phyloP scores from a whole-genome alignment of 306 rosid genomes.

The Rosa multiflora region DNA sequence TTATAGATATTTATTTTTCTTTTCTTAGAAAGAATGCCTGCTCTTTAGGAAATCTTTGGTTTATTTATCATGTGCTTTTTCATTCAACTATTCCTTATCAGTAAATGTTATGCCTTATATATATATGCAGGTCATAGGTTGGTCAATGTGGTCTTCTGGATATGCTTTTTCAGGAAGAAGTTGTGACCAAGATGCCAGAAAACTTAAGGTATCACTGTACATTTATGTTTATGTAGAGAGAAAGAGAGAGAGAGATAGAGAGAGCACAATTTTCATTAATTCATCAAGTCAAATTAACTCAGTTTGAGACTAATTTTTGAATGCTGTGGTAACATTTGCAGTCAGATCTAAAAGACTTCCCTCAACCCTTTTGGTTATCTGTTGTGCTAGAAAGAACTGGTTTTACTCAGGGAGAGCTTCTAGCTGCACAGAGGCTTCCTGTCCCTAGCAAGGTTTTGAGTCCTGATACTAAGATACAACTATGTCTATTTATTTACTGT shows the following conservation, averaged over 20 bases:
- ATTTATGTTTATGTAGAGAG: too few species aligned
- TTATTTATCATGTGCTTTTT: too few species aligned
- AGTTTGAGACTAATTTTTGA: conserved; percentile 7
- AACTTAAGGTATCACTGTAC: too few species aligned
- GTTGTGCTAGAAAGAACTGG: conserved; percentile 91
- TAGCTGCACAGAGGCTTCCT: conserved; percentile 76
- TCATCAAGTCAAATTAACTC: background rate
- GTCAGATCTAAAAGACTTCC: conserved; percentile 73
- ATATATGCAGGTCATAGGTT: conserved; percentile 71
- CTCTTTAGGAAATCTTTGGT: too few species aligned
- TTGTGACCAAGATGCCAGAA: too few species aligned
- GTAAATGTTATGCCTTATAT: background rate
- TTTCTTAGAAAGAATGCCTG: too few species aligned
- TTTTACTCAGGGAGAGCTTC: conserved; percentile 74
- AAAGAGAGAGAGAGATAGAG: too few species aligned
- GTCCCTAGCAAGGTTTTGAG: conserved; percentile 72
- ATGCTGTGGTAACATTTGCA: conserved; percentile 43
- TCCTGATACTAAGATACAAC: conserved; percentile 80
- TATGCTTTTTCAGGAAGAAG: conserved; percentile 45
- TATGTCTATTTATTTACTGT: background rate
- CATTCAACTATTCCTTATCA: conserved; percentile 1
- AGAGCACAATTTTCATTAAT: background rate
- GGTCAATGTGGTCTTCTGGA: conserved; percentile 97
- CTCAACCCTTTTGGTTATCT: conserved; percentile 88
- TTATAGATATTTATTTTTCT: too few species aligned